Base-by-base conservation (phyloP, 2,329 filamentous ascomycete species). In the Curvularia spicifera region DNA sequence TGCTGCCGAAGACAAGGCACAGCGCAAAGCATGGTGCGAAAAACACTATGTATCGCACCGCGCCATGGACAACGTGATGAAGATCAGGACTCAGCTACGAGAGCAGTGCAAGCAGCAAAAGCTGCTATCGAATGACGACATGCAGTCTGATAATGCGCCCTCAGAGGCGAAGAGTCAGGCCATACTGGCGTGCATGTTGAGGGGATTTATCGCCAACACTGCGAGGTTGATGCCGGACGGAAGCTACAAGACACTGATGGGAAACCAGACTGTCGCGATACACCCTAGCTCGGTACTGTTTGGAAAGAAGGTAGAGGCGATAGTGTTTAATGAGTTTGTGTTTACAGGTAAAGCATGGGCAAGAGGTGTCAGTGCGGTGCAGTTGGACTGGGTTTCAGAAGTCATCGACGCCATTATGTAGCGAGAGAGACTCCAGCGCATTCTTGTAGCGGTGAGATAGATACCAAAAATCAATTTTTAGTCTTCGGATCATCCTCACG, bases 31-130 rank as follows among this genome's bases (percentile, higher is more conserved):
- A 18, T 89, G 87, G 87, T 83, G 84, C 29, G 80, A 84, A 56
- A 79, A 79, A 60, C 85, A 86, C 63, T 79, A 85, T 60, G 82
- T 89, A 10, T 85, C 81, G 2, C 86, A 89, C 64, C 81, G 86
- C 39, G 85, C 86, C 3, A 89, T 89, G 87, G 84, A 86, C 64
- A 84, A 82, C 15, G 85, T 87, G 3, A 87, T 89, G 85, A 85
- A 88, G 61, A 83, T 88, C 47, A 82, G 85, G 53, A 88, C 87
- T 68, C 86, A 88, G 73, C 79, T 87, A n/a, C 79, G 78, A 20
- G 73, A 80, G 3, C 84, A 86, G 68, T 87, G 84, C 67, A 80
- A 79, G 51, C 76, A 79, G 50, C 78, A 83, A 8, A 81, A 82
- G 49, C 66, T 79, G 0, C 57, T 75, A 5, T 66, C 73, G 29